phyloP scores from a whole-genome alignment of 208 protist species.

The Wallacemonas sp. region DNA sequence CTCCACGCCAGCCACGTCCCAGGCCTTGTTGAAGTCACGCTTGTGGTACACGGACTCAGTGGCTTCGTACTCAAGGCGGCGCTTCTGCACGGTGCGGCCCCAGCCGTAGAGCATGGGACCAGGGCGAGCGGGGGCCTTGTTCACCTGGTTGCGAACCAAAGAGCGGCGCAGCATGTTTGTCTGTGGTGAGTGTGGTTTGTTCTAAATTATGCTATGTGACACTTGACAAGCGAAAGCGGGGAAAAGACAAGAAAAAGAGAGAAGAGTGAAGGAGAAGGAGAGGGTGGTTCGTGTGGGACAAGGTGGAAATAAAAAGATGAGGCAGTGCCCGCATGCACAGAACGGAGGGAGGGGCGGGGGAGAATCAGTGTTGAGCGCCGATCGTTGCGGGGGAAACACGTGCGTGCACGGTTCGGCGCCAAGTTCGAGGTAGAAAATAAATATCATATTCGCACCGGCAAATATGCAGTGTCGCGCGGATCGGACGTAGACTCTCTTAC shows the following conservation, averaged over 20 bases:
- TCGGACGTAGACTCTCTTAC: too few species aligned
- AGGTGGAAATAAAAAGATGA: neutral
- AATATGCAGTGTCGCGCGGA: too few species aligned
- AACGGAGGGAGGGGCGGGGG: too few species aligned
- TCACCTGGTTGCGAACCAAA: constrained; percentile 60
- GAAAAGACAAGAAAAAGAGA: neutral
- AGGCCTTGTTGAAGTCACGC: constrained; percentile 92
- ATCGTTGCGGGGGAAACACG: too few species aligned
- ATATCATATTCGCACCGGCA: too few species aligned
- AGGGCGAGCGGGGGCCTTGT: constrained; percentile 81
- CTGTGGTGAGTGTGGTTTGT: neutral
- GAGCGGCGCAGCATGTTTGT: constrained; percentile 78
- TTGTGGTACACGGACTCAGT: constrained; percentile 91
- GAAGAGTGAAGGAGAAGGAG: neutral
- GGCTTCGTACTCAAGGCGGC: constrained; percentile 90
- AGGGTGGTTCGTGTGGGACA: neutral
- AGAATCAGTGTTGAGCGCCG: too few species aligned
- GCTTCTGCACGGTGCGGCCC: constrained; percentile 90
- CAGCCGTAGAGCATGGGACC: constrained; percentile 90
- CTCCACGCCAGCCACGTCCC: constrained; percentile 89
- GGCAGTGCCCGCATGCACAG: too few species aligned
- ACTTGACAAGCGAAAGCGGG: neutral
- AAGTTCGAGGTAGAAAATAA: too few species aligned
- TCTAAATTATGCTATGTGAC: constrained; percentile 15
- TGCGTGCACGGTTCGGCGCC: too few species aligned